Evolutionary conservation across 225 moss, liverwort and hornwort genomes (phyloP), one percentile per base, ranked within the genome.

Genomic region (Sphagnum contortum): DNA sequence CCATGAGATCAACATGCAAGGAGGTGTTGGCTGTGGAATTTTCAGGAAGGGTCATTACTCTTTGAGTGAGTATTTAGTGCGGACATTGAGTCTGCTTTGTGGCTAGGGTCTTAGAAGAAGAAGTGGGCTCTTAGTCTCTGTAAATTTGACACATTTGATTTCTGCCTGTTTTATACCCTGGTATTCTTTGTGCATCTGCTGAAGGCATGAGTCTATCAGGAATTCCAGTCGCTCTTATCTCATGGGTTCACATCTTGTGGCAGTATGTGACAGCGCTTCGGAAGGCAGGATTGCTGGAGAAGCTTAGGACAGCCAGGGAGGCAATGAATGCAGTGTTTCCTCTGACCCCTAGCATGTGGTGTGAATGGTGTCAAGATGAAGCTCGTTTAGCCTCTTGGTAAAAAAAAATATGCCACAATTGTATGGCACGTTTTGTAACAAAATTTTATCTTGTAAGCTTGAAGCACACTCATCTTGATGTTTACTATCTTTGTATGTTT

Each of bases 281-380:
- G 55, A 83, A 86, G 74, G 86, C 80, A 56, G 87, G 83, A 6
- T 77, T 83, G 12, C 64, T 96, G 76, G 87, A 92, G 67, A 88
- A 83, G 79, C 87, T 96, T 53, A 84, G 96, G 57, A n/a, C 75
- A 14, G 88, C 96, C 0, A 85, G 96, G 79, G 92, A 96, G 79
- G 80, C 88, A 8, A 92, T 96, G 92, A 90, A 87, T 76, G 68
- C 74, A 51, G 76, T 80, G 8, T 96, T 88, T 66, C 96, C 96
- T 68, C 78, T 96, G 57, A 87, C 83, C 46, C 83, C 96, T 11
- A 67, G 57, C 6, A 88, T 96, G 96, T 96, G 96, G 96, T 66
- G 75, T 60, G 92, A 92, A 70, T 96, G 96, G 96, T 83, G 90
- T 68, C 81, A 87, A 66, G 96, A 96, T 72, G 96, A 96, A 75